phyloP scores from a whole-genome alignment of 2,329 filamentous ascomycete genomes.

The Blumeriella jaapii region DNA sequence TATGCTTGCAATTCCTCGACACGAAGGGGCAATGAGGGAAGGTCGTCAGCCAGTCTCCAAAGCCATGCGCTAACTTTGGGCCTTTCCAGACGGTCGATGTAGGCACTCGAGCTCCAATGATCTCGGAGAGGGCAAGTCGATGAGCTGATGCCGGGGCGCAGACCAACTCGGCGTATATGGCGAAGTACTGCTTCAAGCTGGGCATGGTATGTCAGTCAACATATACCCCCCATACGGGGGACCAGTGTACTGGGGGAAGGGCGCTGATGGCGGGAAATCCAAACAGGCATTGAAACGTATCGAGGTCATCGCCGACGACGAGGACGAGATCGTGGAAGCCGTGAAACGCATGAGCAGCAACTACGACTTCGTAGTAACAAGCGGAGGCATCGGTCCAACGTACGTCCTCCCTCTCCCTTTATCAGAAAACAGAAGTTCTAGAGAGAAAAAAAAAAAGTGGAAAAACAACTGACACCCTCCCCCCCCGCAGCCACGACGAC shows the following conservation, averaged over 20 bases:
- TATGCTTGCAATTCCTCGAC: constrained; percentile 29
- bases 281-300: constrained; percentile 62
- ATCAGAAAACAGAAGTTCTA: background rate
- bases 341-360: constrained; percentile 73
- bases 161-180: constrained; percentile 54
- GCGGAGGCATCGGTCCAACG: constrained; percentile 92
- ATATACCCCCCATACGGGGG: too few relatives aligned
- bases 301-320: constrained; percentile 90
- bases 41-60: too few relatives aligned
- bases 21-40: constrained; percentile 10
- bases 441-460: background rate
- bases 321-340: constrained; percentile 76
- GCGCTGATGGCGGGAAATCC: too few relatives aligned
- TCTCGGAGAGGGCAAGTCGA: too few relatives aligned
- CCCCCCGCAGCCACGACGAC: constrained; percentile 69
- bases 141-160: constrained; percentile 35
- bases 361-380: constrained; percentile 93
- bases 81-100: constrained; percentile 29
- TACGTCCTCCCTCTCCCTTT: constrained; percentile 33
- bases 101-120: too few relatives aligned
- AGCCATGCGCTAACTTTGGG: too few relatives aligned
- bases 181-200: constrained; percentile 51
- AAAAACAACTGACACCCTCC: too few relatives aligned
- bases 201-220: constrained; percentile 46
- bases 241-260: too few relatives aligned